phyloP scores from a whole-genome alignment of 208 protist species.

The Trypanosoma boissoni region DNA sequence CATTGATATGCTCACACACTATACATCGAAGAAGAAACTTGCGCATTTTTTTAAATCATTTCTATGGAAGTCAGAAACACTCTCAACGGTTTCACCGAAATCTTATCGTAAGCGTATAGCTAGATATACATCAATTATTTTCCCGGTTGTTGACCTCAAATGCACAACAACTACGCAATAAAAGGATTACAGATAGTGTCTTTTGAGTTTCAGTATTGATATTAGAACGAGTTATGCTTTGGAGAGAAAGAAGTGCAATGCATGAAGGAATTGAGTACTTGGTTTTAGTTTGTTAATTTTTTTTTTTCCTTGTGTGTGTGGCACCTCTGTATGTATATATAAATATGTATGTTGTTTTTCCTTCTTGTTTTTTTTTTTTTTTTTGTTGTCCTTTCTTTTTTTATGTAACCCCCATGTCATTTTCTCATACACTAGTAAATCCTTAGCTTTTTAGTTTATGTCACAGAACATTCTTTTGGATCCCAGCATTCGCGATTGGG shows the following conservation, averaged over 20 bases:
- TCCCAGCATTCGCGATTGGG: conserved; percentile 93
- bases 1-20: conserved; percentile 84
- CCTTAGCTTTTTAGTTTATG: conserved; percentile 22
- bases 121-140: conserved; percentile 65
- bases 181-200: no score
- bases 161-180: no score
- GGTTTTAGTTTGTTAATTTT: no score
- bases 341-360: no score
- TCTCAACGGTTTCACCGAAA: conserved; percentile 77
- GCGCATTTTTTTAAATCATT: conserved; percentile 89
- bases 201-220: no score
- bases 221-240: no score
- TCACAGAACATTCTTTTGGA: conserved; percentile 90
- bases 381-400: conserved; percentile 21
- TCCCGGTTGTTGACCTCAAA: conserved; percentile 37
- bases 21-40: conserved; percentile 77
- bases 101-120: conserved; percentile 58
- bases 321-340: no score
- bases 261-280: no score
- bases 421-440: not conserved
- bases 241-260: no score
- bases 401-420: conserved; percentile 3
- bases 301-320: no score
- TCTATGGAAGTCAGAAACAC: conserved; percentile 62
- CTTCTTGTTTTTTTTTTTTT: conserved; percentile 12